Evolutionary conservation across 805 yeast genomes (phyloP).

Genomic region (Candida berthetii): DNA sequence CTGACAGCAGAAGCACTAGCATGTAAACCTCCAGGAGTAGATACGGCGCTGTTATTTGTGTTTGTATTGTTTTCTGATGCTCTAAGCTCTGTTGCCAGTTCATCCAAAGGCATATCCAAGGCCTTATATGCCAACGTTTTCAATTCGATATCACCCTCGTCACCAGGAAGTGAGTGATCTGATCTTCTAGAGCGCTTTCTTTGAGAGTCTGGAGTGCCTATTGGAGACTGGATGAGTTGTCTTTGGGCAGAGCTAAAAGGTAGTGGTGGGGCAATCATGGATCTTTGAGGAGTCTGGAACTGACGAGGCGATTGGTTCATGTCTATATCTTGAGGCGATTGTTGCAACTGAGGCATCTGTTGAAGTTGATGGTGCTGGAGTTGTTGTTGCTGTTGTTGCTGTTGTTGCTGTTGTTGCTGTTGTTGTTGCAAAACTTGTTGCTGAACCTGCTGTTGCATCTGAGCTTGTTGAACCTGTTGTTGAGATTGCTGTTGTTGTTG

Average conservation of each 20-base stretch:
- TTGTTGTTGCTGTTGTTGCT: constrained; percentile 12
- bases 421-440: not conserved
- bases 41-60: not conserved
- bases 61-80: constrained; percentile 27
- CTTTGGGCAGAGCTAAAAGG: constrained; percentile 1
- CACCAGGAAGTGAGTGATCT: constrained; percentile 20
- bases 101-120: constrained; percentile 27
- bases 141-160: constrained; percentile 30
- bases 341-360: constrained; percentile 5
- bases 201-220: constrained; percentile 13
- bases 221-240: not conserved
- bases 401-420: constrained; percentile 7
- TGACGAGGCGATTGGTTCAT: constrained; percentile 1
- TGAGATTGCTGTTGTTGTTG: not conserved
- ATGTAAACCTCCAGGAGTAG: not conserved
- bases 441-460: not conserved
- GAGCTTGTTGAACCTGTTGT: constrained; percentile 3
- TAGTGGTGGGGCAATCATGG: constrained; percentile 7
- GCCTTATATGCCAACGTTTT: constrained; percentile 27
- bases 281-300: constrained; percentile 20
- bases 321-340: not conserved
- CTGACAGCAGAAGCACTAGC: not conserved
- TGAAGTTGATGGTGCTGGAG: constrained; percentile 4
- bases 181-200: constrained; percentile 19
- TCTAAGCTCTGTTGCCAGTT: constrained; percentile 38